Base-by-base conservation (phyloP, 345 rosid genomes). In the Populus ilicifolia region DNA sequence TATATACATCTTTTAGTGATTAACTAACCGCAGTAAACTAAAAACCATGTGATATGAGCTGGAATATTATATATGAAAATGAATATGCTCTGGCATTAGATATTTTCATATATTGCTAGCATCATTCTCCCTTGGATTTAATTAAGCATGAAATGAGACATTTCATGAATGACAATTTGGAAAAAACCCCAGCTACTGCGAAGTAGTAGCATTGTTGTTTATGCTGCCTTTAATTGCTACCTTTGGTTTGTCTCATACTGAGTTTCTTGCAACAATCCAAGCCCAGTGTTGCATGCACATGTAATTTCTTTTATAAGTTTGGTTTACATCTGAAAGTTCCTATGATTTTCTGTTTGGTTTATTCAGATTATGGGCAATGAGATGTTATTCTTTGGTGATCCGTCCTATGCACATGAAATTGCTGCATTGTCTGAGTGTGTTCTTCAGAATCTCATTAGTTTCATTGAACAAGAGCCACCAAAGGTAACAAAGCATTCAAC, bases 401-500 rank as follows among this genome's bases (percentile, higher is more conserved):
- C 89, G 36, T 86, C 91, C 75, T 93, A 93, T 77, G 75, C 74
- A 17, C 82, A 74, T n/a, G 95, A 93, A 77, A 92, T 91, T 70
- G 50, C 83, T 56, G 81, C 86, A 0, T 81, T 85, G 38, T 79
- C 87, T 8, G 84, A 85, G 43, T 59, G 79, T 65, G 88, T 86
- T 36, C 82, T 89, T 72, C 52, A 80, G 78, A 84, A 88, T 74
- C 84, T 94, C 67, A 81, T 88, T 75, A 84, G 84, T 35, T 79
- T 81, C 78, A 81, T 90, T 52, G 90, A 90, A 43, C 89, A 77
- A 84, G 98, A 94, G 77, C 80, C 92, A 81, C 86, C 94, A 48
- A 81, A 68, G 88, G 98, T 91, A 83, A 80, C 64, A 52, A 0
- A 72, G 41, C 77, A 71, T 63, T 38, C 25, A 66, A 2, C 36